A percentile compares a stretch with the other conserved stretches of the same genome.
Conservation (phyloP, 805 yeast species). For the Crinitomyces ghanaensis region DNA sequence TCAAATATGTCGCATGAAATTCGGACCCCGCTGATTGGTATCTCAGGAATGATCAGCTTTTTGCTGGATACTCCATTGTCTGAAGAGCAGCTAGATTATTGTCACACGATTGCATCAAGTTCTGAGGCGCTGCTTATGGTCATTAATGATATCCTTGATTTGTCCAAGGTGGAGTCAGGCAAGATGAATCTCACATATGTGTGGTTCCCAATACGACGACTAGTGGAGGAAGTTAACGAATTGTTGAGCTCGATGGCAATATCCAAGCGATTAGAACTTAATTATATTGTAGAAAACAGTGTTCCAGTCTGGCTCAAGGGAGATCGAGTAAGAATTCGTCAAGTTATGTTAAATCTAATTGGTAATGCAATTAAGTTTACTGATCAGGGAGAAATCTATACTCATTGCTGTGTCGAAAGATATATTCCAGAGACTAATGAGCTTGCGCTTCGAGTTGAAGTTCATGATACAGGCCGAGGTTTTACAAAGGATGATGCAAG, state of each 20-base stretch:
- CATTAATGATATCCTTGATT: conserved; percentile 26
- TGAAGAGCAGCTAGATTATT: conserved; percentile 26
- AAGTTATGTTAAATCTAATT: conserved; percentile 24
- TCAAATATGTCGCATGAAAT: conserved; percentile 29
- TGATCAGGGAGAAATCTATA: conserved; percentile 23
- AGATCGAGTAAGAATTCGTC: conserved; percentile 26
- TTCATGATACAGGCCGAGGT: conserved; percentile 27
- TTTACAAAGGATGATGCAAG: conserved; percentile 22
- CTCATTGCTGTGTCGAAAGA: conserved; percentile 14
- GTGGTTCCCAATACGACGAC: conserved; percentile 24
- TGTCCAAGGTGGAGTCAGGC: conserved; percentile 28
- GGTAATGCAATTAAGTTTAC: conserved; percentile 29
- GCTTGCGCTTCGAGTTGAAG: conserved; percentile 20
- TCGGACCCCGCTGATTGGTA: conserved; percentile 27
- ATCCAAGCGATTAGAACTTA: conserved; percentile 24
- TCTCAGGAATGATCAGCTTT: conserved; percentile 28
- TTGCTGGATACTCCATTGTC: conserved; percentile 24
- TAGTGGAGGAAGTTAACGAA: conserved; percentile 26
- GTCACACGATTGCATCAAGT: conserved; percentile 25
- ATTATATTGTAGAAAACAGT: conserved; percentile 21
- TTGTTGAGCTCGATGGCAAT: conserved; percentile 24
- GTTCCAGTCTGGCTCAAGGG: conserved; percentile 26
- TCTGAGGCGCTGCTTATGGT: conserved; percentile 26
- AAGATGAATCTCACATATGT: conserved; percentile 23
- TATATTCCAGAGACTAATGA: conserved; percentile 6